Conservation (phyloP, 2,329 filamentous ascomycete species). For the Aureobasidium subglaciale region DNA sequence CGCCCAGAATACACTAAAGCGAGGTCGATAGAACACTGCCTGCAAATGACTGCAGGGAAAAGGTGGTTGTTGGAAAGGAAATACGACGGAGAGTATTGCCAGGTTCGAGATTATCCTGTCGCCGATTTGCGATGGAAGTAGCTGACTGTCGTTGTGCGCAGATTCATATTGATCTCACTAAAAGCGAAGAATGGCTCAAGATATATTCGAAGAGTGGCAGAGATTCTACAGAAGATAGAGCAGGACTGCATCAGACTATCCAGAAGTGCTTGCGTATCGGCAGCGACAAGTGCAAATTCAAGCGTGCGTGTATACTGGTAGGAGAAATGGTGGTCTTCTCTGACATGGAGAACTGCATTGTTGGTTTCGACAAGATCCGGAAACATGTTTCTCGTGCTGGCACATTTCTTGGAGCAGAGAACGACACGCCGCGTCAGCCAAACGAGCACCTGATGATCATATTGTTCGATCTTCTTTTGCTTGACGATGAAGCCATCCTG, state of each 20-base stretch:
- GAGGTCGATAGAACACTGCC: slow-evolving; percentile 60
- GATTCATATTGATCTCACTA: slow-evolving; percentile 67
- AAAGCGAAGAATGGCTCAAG: slow-evolving; percentile 51
- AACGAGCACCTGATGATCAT: slow-evolving; percentile 55
- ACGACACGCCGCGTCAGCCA: slow-evolving; percentile 56
- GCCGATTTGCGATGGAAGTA: neutral
- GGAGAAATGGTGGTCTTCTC: slow-evolving; percentile 77
- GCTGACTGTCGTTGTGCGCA: neutral
- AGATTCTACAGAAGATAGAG: slow-evolving; percentile 70
- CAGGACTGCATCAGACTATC: slow-evolving; percentile 56
- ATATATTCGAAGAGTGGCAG: slow-evolving; percentile 93
- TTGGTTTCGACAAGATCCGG: slow-evolving; percentile 75
- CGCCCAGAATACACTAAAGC: slow-evolving; percentile 40
- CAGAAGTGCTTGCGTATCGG: slow-evolving; percentile 58
- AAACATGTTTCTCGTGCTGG: slow-evolving; percentile 73
- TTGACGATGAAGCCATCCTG: slow-evolving; percentile 49
- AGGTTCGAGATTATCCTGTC: slow-evolving; percentile 30
- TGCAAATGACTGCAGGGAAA: slow-evolving; percentile 53
- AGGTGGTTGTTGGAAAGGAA: slow-evolving; percentile 72
- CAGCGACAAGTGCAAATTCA: slow-evolving; percentile 50
- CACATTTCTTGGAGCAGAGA: slow-evolving; percentile 56
- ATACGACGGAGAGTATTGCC: slow-evolving; percentile 80
- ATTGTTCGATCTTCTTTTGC: slow-evolving; percentile 53
- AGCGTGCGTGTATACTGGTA: slow-evolving; percentile 66
- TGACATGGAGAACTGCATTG: slow-evolving; percentile 55